Conservation (phyloP, 2,329 filamentous ascomycete genomes). For the Boeremia exigua region DNA sequence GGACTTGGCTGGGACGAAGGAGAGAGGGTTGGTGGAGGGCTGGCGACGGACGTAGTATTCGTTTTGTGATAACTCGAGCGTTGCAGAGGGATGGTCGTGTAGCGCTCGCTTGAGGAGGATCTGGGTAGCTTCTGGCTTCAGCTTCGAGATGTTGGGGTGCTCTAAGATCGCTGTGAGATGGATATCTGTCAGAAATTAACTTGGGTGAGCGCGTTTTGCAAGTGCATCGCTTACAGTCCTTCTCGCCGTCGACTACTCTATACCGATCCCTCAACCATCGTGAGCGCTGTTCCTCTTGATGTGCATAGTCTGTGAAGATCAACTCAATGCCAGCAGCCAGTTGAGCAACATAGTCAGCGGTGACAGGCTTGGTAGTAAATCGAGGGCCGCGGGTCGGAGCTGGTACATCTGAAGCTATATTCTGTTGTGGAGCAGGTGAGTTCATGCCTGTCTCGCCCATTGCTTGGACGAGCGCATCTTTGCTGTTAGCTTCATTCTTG, state of each 20-base stretch:
- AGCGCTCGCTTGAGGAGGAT: conserved; percentile 37
- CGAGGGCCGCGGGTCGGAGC: conserved; percentile 23
- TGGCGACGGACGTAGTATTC: conserved; percentile 40
- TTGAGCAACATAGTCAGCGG: conserved; percentile 38
- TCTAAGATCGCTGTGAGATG: conserved; percentile 42
- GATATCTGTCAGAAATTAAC: conserved; percentile 28
- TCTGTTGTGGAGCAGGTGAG: conserved; percentile 21
- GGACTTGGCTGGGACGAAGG: conserved; percentile 36
- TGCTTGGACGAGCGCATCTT: conserved; percentile 32
- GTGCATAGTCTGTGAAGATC: conserved; percentile 47
- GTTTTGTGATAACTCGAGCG: conserved; percentile 33
- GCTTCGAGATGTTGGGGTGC: conserved; percentile 34
- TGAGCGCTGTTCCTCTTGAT: conserved; percentile 32
- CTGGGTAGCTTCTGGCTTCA: conserved; percentile 44
- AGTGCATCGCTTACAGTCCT: conserved; percentile 28
- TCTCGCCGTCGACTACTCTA: conserved; percentile 30
- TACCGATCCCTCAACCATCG: conserved; percentile 37
- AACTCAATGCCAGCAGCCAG: conserved; percentile 41
- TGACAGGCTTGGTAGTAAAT: conserved; percentile 28
- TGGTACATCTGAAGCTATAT: conserved; percentile 12
- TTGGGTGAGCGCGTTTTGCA: neutral
- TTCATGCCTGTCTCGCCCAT: conserved; percentile 33
- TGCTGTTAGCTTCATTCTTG: conserved; percentile 17
- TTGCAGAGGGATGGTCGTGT: conserved; percentile 21
- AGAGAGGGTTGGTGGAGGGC: conserved; percentile 38